phyloP scores from a whole-genome alignment of 352 stramenopile genomes.

The Vaucheria bursata region DNA sequence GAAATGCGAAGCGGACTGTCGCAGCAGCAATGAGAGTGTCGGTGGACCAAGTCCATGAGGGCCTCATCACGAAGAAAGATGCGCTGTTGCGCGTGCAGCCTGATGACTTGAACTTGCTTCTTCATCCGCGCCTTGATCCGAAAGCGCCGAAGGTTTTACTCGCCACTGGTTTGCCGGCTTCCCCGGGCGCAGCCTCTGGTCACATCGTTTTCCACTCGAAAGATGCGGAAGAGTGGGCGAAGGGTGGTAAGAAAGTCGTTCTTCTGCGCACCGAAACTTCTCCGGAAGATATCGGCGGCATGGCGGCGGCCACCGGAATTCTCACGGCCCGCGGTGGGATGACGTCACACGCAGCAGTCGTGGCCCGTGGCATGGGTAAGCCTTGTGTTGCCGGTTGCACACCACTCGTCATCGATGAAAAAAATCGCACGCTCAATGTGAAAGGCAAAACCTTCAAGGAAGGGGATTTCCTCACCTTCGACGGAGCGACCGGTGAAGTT shows the following conservation, averaged over 20 bases:
- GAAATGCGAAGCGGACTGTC: slow-evolving; percentile 61
- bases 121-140: slow-evolving; percentile 58
- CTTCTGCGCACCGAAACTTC: slow-evolving; percentile 60
- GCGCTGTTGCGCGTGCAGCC: slow-evolving; percentile 58
- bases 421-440: too few species aligned
- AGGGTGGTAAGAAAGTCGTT: slow-evolving; percentile 56
- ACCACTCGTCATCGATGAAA: slow-evolving; percentile 50
- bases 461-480: slow-evolving; percentile 50
- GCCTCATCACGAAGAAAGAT: slow-evolving; percentile 57
- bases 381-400: slow-evolving; percentile 60
- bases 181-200: slow-evolving; percentile 58
- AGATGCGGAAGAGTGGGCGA: slow-evolving; percentile 56
- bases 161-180: slow-evolving; percentile 57
- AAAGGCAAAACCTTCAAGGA: slow-evolving; percentile 52
- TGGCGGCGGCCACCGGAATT: slow-evolving; percentile 62
- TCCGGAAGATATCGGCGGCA: slow-evolving; percentile 64
- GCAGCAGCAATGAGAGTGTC: slow-evolving; percentile 60
- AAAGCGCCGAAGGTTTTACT: slow-evolving; percentile 50
- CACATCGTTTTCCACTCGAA: slow-evolving; percentile 59
- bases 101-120: slow-evolving; percentile 60
- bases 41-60: slow-evolving; percentile 61
- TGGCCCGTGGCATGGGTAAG: slow-evolving; percentile 63
- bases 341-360: slow-evolving; percentile 63
- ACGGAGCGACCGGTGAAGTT: slow-evolving; percentile 49
- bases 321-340: slow-evolving; percentile 61